Conservation (phyloP, 371 early-diverging fungal species). For the Conidiobolus incongruus region DNA sequence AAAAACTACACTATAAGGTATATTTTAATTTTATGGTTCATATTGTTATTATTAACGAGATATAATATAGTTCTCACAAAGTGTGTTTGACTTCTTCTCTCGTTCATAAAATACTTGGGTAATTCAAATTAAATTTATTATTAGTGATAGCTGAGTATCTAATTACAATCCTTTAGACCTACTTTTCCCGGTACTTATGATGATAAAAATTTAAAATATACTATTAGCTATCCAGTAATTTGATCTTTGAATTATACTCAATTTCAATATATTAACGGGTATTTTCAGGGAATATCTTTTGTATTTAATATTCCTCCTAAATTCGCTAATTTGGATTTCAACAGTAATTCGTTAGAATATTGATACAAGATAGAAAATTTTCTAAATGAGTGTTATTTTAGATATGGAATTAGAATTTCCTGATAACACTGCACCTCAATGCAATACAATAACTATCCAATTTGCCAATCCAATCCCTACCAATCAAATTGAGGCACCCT, state of each 20-base stretch:
- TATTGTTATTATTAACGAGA: no score
- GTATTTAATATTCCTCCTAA: neutral
- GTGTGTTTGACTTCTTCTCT: slow-evolving; percentile 36
- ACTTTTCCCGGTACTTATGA: slow-evolving; percentile 45
- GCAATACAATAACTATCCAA: neutral
- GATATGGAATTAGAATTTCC: neutral
- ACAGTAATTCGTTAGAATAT: neutral
- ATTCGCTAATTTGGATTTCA: no score
- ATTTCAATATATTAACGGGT: neutral
- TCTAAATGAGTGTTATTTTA: neutral
- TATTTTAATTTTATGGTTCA: no score
- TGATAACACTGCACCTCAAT: neutral
- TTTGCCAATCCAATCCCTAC: no score
- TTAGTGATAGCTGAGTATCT: neutral
- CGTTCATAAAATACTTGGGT: slow-evolving; percentile 49
- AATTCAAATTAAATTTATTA: slow-evolving; percentile 1
- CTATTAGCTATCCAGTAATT: slow-evolving; percentile 44
- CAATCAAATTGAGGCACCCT: neutral
- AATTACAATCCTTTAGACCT: slow-evolving; percentile 13
- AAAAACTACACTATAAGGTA: no score
- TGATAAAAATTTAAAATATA: slow-evolving; percentile 20
- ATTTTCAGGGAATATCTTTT: neutral
- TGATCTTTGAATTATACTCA: neutral
- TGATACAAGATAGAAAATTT: neutral
- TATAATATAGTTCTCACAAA: slow-evolving; percentile 34